Conservation (phyloP, 2,329 filamentous ascomycete genomes). For the Helotiales sp. region DNA sequence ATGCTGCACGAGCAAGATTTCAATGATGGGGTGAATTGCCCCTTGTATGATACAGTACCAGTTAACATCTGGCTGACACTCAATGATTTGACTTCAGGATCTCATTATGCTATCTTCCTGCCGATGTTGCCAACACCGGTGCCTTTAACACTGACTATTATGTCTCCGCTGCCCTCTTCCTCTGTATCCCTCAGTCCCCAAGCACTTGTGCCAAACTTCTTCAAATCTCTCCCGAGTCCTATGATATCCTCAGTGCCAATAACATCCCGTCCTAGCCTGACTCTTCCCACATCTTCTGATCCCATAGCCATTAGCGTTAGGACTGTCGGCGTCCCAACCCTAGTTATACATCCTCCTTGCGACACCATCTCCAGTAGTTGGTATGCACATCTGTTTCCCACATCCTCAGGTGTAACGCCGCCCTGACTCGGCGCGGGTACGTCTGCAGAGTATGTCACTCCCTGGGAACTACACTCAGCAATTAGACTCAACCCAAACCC, state of each 20-base stretch:
- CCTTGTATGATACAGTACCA: not conserved
- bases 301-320: slow-evolving; percentile 97
- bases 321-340: slow-evolving; percentile 70
- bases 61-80: not conserved
- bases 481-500: slow-evolving; percentile 91
- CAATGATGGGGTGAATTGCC: slow-evolving; percentile 20
- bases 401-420: slow-evolving; percentile 83
- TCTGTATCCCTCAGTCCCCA: slow-evolving; percentile 84
- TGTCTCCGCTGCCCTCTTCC: slow-evolving; percentile 61
- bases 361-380: slow-evolving; percentile 83
- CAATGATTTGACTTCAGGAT: slow-evolving; percentile 3
- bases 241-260: slow-evolving; percentile 80
- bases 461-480: slow-evolving; percentile 81
- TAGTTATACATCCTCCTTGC: slow-evolving; percentile 78
- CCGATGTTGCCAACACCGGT: slow-evolving; percentile 93
- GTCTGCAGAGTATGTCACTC: slow-evolving; percentile 86
- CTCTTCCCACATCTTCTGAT: slow-evolving; percentile 86
- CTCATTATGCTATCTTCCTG: slow-evolving; percentile 71
- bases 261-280: slow-evolving; percentile 79
- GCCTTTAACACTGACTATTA: slow-evolving; percentile 89
- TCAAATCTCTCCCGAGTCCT: slow-evolving; percentile 78
- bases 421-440: slow-evolving; percentile 73
- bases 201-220: slow-evolving; percentile 83
- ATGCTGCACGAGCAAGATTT: slow-evolving; percentile 27
- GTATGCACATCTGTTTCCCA: slow-evolving; percentile 84